Base-by-base conservation (phyloP, 2,329 filamentous ascomycete species). In the Aspergillus melleus region DNA sequence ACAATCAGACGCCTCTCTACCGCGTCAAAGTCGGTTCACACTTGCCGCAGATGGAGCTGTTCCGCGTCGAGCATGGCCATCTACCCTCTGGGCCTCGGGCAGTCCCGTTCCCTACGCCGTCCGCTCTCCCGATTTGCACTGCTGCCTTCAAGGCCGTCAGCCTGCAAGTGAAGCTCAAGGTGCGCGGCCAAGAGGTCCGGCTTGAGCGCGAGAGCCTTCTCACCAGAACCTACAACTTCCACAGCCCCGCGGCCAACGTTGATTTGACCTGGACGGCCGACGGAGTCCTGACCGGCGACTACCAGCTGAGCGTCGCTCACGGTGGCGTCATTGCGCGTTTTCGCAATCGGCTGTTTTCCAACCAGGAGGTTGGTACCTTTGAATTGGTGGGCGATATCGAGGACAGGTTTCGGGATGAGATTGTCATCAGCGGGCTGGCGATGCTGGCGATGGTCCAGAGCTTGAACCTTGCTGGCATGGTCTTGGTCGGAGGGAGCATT, bases 361-460 rank as follows among this genome's bases (percentile, higher is more conserved):
- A 29, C 20, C n/a, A 19, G n/a, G 36, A 57, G n/a, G 58, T 60
- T 12, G 58, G 58, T 2, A 44, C 58, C 6, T 57, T 60, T 22
- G 58, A 60, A 26, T 11, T 60, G 8, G 54, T 49, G n/a, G 42
- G 54, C 2, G 54, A 46, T 4, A 9, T 60, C 6, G 6, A 39
- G 16, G 47, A 51, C 16, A 16, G 24, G 12, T n/a, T 60, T 16
- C 51, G 49, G 5, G 58, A 60, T 12, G 58, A 60, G 53, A 32
- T 52, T 3, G 49, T 57, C 14, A 57, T 60, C 36, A 52, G 47
- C 47, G 46, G 54, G 19, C 36, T 60, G 58, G 54, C 58, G 26
- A 47, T 60, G 49, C 49, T 60, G 19, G 29, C 49, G 3, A 60
- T 60, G 58, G 54, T 57, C 19, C 58, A 60, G 39, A 60, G 58